Evolutionary conservation across 208 protist genomes (phyloP), one percentile per base, ranked within the genome.

Genomic region (Wallacemonas sp.): DNA sequence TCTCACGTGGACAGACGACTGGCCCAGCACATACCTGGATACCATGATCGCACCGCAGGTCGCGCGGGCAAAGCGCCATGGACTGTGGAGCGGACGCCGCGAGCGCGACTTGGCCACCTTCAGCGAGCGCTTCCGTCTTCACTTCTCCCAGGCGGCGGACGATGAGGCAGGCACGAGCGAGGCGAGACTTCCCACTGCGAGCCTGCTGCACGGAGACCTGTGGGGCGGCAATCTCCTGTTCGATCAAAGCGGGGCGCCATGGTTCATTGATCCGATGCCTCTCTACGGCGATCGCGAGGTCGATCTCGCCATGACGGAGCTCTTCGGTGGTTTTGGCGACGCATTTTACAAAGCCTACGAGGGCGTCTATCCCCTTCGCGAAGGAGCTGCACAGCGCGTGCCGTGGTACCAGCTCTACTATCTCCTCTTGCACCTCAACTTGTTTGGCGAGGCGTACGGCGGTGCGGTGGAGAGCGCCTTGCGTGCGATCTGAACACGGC

Each of bases 391-490:
- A 16, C 49, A 65, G 54, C 62, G 64, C 4, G 70, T 68, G 61
- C 62, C 49, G 66, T 70, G 62, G 61, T 74, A 77, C 27, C 41
- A 76, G 43, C 47, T 77, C 29, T 71, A 74, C 27, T 66, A 61
- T 39, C 34, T 62, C 4, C 38, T 80, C 2, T 64, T 56, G 63
- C 65, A 73, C 60, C 27, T 63, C n/a, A 76, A 74, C 54, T 29
- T 80, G 34, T 83, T 80, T 48, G 72, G 69, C 8, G 70, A 75
- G 57, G 33, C 66, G 17, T 78, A 74, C 61, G 68, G 74, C 30
- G 47, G 55, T 19, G 67, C 64, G 3, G 39, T 66, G 39, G 68
- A 75, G 27, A 36, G 34, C n/a, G 57, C 74, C 21, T 21, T 61
- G 26, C 38, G 27, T 23, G 24, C 62, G 29, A 41, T 65, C 12